Conservation (phyloP, 805 yeast genomes). For the Wickerhamiella occidentalis region DNA sequence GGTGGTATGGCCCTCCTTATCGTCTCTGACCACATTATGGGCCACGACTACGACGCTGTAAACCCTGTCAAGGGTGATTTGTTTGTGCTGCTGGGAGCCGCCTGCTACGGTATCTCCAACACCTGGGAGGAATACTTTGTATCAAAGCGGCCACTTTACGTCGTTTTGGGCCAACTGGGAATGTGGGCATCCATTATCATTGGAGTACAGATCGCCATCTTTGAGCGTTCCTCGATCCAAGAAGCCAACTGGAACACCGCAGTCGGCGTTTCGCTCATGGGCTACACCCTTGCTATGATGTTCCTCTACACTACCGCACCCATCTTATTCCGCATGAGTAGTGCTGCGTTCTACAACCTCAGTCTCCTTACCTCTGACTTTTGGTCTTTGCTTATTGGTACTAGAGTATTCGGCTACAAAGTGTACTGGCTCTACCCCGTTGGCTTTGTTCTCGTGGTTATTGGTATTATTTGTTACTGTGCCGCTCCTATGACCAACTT, state of each 20-base stretch:
- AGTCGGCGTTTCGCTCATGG: slow-evolving; percentile 35
- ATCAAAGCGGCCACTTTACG: slow-evolving; percentile 35
- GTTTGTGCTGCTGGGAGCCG: slow-evolving; percentile 35
- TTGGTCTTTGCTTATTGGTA: slow-evolving; percentile 36
- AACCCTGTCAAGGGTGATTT: slow-evolving; percentile 35
- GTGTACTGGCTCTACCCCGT: slow-evolving; percentile 38
- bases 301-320: slow-evolving; percentile 34
- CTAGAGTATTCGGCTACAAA: slow-evolving; percentile 33
- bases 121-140: slow-evolving; percentile 35
- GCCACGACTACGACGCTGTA: slow-evolving; percentile 31
- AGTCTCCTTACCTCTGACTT: slow-evolving; percentile 35
- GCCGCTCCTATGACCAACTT: slow-evolving; percentile 26
- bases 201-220: slow-evolving; percentile 36
- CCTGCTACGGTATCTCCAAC: slow-evolving; percentile 36
- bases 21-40: slow-evolving; percentile 32
- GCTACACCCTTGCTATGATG: slow-evolving; percentile 32
- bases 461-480: slow-evolving; percentile 34
- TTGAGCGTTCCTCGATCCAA: slow-evolving; percentile 30
- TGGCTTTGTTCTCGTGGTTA: slow-evolving; percentile 34
- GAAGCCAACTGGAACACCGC: slow-evolving; percentile 31
- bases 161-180: slow-evolving; percentile 35
- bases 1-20: slow-evolving; percentile 35
- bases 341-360: slow-evolving; percentile 37
- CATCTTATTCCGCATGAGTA: slow-evolving; percentile 34
- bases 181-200: slow-evolving; percentile 33